These are phyloP conservation scores for Mercurialis annua DNA, from an alignment of 345 rosid species.

Conservation along the genomic window DNA sequence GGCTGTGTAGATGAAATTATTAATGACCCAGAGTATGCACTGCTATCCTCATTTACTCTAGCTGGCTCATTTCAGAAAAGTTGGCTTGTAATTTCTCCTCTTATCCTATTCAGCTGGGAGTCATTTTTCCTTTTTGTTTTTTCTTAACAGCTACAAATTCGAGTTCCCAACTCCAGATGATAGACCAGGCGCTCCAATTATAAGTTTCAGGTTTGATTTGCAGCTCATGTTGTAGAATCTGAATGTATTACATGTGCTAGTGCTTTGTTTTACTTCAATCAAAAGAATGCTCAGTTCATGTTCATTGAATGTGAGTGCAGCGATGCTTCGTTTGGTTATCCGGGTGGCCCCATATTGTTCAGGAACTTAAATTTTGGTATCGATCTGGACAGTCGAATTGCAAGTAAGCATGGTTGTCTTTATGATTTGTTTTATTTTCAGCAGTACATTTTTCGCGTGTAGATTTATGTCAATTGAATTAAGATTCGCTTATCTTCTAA, in stretches of 20 bases:
- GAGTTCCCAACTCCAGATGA: conserved; percentile 99
- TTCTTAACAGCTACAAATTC: conserved; percentile 84
- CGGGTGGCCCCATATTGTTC: conserved; percentile 83
- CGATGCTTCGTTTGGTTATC: conserved; percentile 97
- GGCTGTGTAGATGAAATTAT: conserved; percentile 89
- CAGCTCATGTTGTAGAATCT: conserved; percentile 12
- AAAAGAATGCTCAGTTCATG: conserved; percentile 7
- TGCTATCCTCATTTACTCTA: conserved; percentile 17
- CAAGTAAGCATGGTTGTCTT: conserved; percentile 60
- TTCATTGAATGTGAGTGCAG: conserved; percentile 43
- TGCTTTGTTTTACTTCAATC: background rate
- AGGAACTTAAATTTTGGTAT: conserved; percentile 96
- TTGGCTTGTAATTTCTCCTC: conserved; percentile 2
- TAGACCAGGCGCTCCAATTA: conserved; percentile 93
- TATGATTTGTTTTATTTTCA: background rate
- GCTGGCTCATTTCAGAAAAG: conserved; percentile 9
- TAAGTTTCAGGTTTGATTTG: conserved; percentile 88
- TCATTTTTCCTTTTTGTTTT: conserved; percentile 10
- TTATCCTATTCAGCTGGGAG: background rate
- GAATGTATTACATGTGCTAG: conserved; percentile 4
- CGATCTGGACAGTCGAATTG: conserved; percentile 94
- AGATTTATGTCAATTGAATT: too few species aligned
- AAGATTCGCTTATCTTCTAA: too few species aligned
- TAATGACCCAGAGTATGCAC: conserved; percentile 91
- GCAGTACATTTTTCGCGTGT: background rate